Evolutionary conservation across 495 filamentous ascomycete species (phyloP).

Genomic region (Xylaria palmicola): DNA sequence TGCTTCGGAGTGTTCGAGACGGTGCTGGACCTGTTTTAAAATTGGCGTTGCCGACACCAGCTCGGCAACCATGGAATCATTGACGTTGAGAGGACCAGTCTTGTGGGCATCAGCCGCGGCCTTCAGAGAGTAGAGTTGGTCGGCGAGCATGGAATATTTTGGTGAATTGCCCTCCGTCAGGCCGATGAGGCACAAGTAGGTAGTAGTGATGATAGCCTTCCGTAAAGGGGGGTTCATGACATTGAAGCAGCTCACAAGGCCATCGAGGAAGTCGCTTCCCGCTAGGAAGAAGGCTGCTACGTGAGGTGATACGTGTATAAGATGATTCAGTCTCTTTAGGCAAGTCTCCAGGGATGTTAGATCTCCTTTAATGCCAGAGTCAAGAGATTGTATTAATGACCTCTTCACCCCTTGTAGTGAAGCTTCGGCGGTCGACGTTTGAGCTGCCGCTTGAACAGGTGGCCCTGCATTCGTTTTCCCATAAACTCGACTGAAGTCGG

Average conservation of each 20-base stretch:
- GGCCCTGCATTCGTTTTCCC: conserved; percentile 44
- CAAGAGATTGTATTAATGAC: conserved; percentile 49
- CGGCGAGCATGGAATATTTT: conserved; percentile 69
- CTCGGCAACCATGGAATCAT: conserved; percentile 58
- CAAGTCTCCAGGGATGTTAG: conserved; percentile 46
- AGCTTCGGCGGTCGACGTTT: conserved; percentile 35
- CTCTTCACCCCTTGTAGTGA: conserved; percentile 43
- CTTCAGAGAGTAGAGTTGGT: conserved; percentile 81
- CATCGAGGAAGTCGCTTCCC: conserved; percentile 83
- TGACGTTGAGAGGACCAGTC: conserved; percentile 47
- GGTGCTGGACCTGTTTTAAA: conserved; percentile 47
- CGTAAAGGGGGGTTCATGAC: conserved; percentile 57
- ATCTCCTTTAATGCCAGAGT: conserved; percentile 47
- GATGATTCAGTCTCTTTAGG: conserved; percentile 47
- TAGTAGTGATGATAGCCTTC: conserved; percentile 62
- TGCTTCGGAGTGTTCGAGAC: conserved; percentile 39
- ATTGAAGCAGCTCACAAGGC: conserved; percentile 63
- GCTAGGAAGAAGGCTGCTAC: conserved; percentile 65
- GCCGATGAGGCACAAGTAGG: conserved; percentile 69
- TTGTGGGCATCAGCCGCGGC: conserved; percentile 59
- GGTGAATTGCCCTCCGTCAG: conserved; percentile 63
- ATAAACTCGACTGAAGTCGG: conserved; percentile 56
- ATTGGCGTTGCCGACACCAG: conserved; percentile 63
- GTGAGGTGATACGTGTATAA: conserved; percentile 54
- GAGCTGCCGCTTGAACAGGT: conserved; percentile 28